Conservation (phyloP, 2,329 filamentous ascomycete species). For the Trichoderma koningii region DNA sequence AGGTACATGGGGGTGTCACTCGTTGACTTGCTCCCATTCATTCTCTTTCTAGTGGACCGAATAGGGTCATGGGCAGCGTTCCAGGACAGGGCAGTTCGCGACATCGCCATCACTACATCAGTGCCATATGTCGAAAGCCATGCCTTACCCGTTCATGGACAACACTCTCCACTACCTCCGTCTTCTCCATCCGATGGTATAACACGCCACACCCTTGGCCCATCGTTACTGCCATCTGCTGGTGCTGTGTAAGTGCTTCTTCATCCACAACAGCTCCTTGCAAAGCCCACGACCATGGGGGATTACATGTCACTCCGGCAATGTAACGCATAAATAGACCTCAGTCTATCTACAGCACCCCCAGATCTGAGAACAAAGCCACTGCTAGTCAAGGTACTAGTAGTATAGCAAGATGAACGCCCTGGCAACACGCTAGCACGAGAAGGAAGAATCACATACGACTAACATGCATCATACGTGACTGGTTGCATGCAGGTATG, state of each 20-base stretch:
- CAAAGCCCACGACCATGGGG: neutral
- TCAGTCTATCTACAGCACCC: conserved; percentile 2
- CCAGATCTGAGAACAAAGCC: neutral
- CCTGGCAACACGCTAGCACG: neutral
- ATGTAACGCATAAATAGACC: neutral
- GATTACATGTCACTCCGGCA: neutral
- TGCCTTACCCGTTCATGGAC: too few relatives aligned
- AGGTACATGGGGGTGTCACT: too few relatives aligned
- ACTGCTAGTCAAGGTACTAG: neutral
- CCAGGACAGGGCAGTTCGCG: too few relatives aligned
- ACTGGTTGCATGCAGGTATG: neutral
- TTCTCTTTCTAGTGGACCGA: too few relatives aligned
- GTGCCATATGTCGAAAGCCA: too few relatives aligned
- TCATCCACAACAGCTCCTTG: neutral
- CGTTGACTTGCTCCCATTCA: too few relatives aligned
- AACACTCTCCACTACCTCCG: too few relatives aligned
- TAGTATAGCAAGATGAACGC: neutral
- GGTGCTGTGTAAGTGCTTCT: neutral
- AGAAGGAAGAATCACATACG: neutral
- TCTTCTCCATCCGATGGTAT: too few relatives aligned
- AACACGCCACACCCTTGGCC: neutral
- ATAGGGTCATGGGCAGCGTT: too few relatives aligned
- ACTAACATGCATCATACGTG: neutral
- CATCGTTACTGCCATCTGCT: neutral
- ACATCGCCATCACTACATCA: too few relatives aligned